A percentile compares a stretch with the other conserved stretches of the same genome.
Evolutionary conservation across 441 rosid genomes (phyloP).

Genomic region (Syzygium syzygioides): DNA sequence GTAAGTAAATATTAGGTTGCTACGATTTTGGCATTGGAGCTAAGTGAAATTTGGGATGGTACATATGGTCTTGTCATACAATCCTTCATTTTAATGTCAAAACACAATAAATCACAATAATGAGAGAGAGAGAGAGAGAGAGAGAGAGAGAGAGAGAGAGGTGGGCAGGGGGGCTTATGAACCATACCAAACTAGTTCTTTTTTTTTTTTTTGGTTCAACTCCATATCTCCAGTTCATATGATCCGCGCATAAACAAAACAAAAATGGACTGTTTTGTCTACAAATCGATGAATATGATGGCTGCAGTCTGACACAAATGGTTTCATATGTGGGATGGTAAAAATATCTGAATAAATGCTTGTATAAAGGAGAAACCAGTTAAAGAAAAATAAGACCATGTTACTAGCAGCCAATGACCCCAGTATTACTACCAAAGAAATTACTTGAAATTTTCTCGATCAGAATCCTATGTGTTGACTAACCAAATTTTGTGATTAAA

Average conservation of each 20-base stretch:
- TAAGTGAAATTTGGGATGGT: neutral
- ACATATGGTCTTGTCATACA: neutral
- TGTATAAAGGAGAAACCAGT: neutral
- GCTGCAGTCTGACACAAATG: neutral
- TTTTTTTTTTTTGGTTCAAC: neutral
- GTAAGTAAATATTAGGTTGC: neutral
- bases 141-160: neutral
- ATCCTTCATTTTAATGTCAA: neutral
- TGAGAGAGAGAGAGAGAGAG: neutral
- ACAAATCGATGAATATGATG: neutral
- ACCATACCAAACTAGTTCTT: neutral
- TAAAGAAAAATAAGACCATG: neutral
- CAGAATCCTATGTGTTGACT: neutral
- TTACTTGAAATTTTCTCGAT: neutral
- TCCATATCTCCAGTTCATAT: neutral
- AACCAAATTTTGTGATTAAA: neutral
- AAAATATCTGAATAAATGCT: neutral
- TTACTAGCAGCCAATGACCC: neutral
- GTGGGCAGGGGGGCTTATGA: fast-evolving
- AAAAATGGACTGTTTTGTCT: neutral
- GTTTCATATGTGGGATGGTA: neutral
- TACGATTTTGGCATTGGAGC: neutral
- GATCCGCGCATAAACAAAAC: neutral
- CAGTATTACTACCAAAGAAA: neutral
- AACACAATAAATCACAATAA: neutral